These are phyloP conservation scores for Toxicodendron radicans DNA, from an alignment of 345 rosid genomes.

Conservation along the genomic window DNA sequence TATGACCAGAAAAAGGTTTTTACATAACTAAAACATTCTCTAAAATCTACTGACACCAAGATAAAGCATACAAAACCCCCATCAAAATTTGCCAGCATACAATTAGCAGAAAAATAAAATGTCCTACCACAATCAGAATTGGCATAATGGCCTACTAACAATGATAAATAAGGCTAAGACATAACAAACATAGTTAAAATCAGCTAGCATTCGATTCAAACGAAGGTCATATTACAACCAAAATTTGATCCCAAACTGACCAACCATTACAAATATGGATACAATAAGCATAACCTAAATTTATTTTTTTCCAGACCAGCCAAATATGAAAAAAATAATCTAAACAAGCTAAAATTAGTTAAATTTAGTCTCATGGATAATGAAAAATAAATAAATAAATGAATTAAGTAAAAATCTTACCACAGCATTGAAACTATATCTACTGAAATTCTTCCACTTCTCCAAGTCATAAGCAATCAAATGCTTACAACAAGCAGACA, in stretches of 20 bases:
- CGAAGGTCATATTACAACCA: background rate
- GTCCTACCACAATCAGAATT: background rate
- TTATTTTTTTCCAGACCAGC: background rate
- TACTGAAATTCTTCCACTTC: slow-evolving; percentile 67
- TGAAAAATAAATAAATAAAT: background rate
- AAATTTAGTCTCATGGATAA: background rate
- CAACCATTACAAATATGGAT: background rate
- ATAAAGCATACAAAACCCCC: background rate
- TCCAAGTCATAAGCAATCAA: slow-evolving; percentile 91
- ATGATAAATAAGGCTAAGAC: background rate
- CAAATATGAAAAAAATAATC: background rate
- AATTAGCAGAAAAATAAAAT: background rate
- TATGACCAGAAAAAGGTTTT: slow-evolving; percentile 1
- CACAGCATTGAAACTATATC: slow-evolving; percentile 89
- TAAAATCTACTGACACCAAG: slow-evolving; percentile 1
- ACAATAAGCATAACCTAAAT: background rate
- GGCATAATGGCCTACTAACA: background rate
- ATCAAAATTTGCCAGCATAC: background rate
- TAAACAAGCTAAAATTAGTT: background rate
- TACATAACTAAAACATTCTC: slow-evolving; percentile 2
- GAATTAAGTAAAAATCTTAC: slow-evolving; percentile 49
- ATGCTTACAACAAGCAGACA: slow-evolving; percentile 97
- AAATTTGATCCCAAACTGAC: background rate
- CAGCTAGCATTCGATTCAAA: background rate
- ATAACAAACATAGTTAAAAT: background rate